Base-by-base conservation (phyloP, 1,139 yeast species). In the Debaryomyces nepalensis region DNA sequence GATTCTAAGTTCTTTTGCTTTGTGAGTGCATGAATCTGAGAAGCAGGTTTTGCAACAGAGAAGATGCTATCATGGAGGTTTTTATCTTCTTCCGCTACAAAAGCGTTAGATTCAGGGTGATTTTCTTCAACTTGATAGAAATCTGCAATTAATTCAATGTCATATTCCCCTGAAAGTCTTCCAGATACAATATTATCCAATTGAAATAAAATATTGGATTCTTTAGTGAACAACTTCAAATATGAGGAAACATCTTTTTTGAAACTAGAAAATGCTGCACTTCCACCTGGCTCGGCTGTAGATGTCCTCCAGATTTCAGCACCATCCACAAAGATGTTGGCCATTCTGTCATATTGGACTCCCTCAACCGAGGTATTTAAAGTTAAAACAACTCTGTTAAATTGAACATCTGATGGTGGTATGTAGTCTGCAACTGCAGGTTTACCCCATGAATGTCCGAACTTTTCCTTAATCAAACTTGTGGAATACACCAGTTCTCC, bases 301-400 rank as follows among this genome's bases (percentile, higher is more conserved):
- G 93, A 83, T 0, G 95, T 82, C 60, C 96, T 74, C 96, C 96
- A 88, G 26, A 88, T 63, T 51, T 87, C 87, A 11, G 76, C 73
- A 18, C 83, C 87, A 41, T 78, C 77, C 20, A 88, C 60, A 54
- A 77, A 84, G 20, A 88, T 61, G 55, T 87, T 88, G 10, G 84
- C 87, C 53, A 88, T 68, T 44, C 96, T 71, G 58, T 88, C 96
- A 54, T 79, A 87, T 59, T 88, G 96, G 10, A 79, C 75, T 8
- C 95, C 93, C 34, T 65, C 69, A 4, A 81, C 81, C 5, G 77
- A 63, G 3, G 86, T 82, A 38, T 79, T 73, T 38, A 88, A 65
- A 4, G 80, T 73, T 37, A 87, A 63, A 0, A 80, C 75, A 11
- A 87, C 88, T 49, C 77, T 78, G 51, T 83, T 80, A 61, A 80